Evolutionary conservation across 768 basidiomycete genomes (phyloP), one percentile per base, ranked within the genome.

Genomic region (Chlorophyllum brunneum): DNA sequence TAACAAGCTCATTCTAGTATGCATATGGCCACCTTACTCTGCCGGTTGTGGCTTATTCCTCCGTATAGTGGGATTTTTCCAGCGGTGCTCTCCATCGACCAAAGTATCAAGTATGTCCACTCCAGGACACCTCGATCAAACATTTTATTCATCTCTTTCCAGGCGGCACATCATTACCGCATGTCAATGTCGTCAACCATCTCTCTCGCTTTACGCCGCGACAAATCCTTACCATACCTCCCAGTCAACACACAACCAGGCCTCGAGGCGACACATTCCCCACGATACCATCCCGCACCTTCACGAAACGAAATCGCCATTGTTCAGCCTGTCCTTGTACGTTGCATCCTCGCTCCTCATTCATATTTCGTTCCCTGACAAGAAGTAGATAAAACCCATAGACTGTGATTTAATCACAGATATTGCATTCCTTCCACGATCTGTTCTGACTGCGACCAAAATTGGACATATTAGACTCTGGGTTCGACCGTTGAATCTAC

Each of bases 61-160:
- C n/a, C n/a, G n/a, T 34, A 47, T 11, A 93, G 91, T 98, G 94
- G 94, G 94, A 95, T 66, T 97, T 95, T 63, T 93, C 88, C 3
- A 89, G 88, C 57, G 90, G 92, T 23, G 84, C 85, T 4, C 70
- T 97, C n/a, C 94, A 95, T 63, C 77, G 93, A 53, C 92, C 93
- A 22, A 90, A 94, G 65, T 71, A 83, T 39, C 83, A 83, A 60
- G 80, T 78, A 61, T 55, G 67, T 58, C 10, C 6, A 27, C 30
- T 22, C 30, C 46, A 18, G 29, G 1, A 9, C 48, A 6, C 26
- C 16, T 23, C 30, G 18, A 20, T 56, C 23, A 18, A 3, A 15
- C 22, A 29, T 36, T 39, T 31, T 40, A 48, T 22, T 49, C 38
- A 54, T 23, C 18, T 29, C 23, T 31, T 18, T 8, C 22, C 54